A percentile compares a stretch with the other conserved stretches of the same genome.
Conservation (phyloP, 1,284 basidiomycete genomes). For the Sporisorium reilianum region DNA sequence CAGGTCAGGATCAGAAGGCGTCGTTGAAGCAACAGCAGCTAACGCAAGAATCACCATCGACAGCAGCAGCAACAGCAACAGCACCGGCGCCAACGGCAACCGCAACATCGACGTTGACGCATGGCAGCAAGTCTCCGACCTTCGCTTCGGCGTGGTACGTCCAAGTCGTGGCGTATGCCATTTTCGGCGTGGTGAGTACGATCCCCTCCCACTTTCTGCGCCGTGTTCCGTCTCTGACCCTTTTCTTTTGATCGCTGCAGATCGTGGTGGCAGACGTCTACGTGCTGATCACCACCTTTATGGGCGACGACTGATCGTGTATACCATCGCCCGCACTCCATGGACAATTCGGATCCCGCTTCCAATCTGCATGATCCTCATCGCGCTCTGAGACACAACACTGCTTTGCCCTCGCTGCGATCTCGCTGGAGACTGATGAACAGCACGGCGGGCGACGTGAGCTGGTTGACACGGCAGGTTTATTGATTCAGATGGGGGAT, state of each 20-base stretch:
- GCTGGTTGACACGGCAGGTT: too few species aligned
- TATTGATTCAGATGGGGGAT: neutral
- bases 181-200: constrained; percentile 30
- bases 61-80: neutral
- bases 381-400: neutral
- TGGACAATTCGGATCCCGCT: neutral
- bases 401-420: too few species aligned
- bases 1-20: constrained; percentile 2
- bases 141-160: constrained; percentile 47
- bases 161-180: constrained; percentile 32
- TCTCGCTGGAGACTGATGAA: too few species aligned
- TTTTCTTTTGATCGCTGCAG: neutral
- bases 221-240: neutral
- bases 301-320: constrained; percentile 3
- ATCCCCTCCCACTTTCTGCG: neutral
- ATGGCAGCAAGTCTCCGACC: constrained; percentile 15
- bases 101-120: neutral
- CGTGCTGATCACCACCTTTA: constrained; percentile 48
- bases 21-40: neutral
- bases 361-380: neutral
- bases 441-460: too few species aligned
- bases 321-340: neutral
- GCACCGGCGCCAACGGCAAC: neutral
- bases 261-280: constrained; percentile 53
- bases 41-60: neutral